phyloP scores from a whole-genome alignment of 768 basidiomycete species.

The Trametes elegans region DNA sequence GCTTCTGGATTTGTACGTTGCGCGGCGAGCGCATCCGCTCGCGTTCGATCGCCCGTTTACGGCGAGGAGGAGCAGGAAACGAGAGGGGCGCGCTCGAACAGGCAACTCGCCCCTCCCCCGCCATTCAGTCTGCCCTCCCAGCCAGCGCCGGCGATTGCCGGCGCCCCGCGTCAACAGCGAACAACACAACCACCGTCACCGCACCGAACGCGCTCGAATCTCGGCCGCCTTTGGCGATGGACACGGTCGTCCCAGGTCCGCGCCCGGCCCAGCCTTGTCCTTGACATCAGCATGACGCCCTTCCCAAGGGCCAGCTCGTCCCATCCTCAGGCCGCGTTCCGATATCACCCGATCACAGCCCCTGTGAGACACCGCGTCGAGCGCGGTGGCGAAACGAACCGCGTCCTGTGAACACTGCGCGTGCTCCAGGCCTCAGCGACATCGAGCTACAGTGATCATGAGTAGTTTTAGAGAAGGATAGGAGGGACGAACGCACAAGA shows the following conservation, averaged over 20 bases:
- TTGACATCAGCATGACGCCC: conserved; percentile 12
- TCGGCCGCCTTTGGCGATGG: not conserved
- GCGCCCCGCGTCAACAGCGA: not conserved
- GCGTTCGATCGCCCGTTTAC: conserved; percentile 18
- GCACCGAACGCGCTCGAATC: conserved; percentile 13
- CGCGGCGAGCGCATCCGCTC: conserved; percentile 10
- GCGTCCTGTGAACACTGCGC: not conserved
- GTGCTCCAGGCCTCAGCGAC: not conserved
- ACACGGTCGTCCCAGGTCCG: not conserved
- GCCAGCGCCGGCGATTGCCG: conserved; percentile 18
- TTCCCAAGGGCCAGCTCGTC: not conserved
- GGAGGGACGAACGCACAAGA: conserved; percentile 1
- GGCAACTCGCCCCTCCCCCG: conserved; percentile 15
- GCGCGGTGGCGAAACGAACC: not conserved
- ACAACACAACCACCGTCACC: conserved; percentile 2
- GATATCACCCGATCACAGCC: conserved; percentile 7
- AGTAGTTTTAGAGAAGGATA: not conserved
- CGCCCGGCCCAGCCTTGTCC: conserved; percentile 6
- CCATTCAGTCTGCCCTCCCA: not conserved
- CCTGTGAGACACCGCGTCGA: not conserved
- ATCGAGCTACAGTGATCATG: not conserved
- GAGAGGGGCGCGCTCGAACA: conserved; percentile 9
- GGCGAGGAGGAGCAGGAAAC: conserved; percentile 14
- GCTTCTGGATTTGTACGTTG: conserved; percentile 17
- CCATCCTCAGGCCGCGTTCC: not conserved